Conservation (phyloP, 352 stramenopile species). For the Thalassiosira livingstoniorum region DNA sequence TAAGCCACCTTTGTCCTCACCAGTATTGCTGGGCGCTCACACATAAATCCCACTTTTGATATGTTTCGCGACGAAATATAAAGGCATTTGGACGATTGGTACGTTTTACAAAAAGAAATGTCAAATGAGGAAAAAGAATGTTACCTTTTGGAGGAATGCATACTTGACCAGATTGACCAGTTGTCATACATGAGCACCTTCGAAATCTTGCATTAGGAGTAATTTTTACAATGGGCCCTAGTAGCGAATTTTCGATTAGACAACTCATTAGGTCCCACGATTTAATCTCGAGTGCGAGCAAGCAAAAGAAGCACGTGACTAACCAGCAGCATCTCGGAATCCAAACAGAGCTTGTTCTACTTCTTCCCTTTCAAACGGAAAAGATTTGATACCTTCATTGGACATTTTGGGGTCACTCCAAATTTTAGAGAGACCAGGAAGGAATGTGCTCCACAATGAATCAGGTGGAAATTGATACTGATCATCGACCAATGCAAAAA, state of each 20-base stretch:
- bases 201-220: slow-evolving; percentile 46
- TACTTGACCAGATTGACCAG: slow-evolving; percentile 23
- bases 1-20: slow-evolving; percentile 61
- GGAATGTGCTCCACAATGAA: slow-evolving; percentile 55
- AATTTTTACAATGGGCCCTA: no score
- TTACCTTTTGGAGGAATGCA: slow-evolving; percentile 51
- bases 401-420: slow-evolving; percentile 44
- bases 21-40: slow-evolving; percentile 52
- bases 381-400: slow-evolving; percentile 52
- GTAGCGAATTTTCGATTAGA: no score
- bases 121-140: no score
- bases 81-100: no score
- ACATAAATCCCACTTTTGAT: slow-evolving; percentile 58
- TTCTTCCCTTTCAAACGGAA: slow-evolving; percentile 59
- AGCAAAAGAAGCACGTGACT: no score
- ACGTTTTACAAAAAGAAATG: no score
- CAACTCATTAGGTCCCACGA: no score
- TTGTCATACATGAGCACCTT: slow-evolving; percentile 59
- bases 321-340: slow-evolving; percentile 65
- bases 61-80: slow-evolving; percentile 12
- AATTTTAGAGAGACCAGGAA: slow-evolving; percentile 60
- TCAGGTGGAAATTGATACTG: slow-evolving; percentile 58
- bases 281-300: no score
- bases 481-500: slow-evolving; percentile 36
- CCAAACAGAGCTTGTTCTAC: slow-evolving; percentile 61